Conservation (phyloP, 345 rosid species). For the Alliaria petiolata region DNA sequence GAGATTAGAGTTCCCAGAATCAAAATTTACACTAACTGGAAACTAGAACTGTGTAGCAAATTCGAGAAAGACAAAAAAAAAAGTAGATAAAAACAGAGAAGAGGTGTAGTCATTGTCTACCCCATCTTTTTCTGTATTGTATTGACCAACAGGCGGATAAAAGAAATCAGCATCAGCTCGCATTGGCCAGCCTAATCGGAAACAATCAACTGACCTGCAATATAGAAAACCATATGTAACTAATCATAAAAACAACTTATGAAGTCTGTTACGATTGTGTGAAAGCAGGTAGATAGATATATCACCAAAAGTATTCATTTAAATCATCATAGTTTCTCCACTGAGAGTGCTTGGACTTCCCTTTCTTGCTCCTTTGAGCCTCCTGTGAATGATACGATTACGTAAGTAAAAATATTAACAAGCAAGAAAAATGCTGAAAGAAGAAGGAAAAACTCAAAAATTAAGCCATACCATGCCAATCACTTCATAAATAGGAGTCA, state of each 20-base stretch:
- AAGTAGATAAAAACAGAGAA: background rate
- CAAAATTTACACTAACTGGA: background rate
- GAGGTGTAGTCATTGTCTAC: slow-evolving; percentile 33
- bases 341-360: slow-evolving; percentile 94
- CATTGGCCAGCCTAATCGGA: slow-evolving; percentile 99
- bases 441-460: background rate
- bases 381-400: slow-evolving; percentile 53
- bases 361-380: slow-evolving; percentile 75
- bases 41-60: slow-evolving; percentile 4
- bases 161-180: slow-evolving; percentile 96
- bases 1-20: background rate
- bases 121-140: slow-evolving; percentile 49
- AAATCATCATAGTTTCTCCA: slow-evolving; percentile 99
- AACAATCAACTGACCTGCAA: slow-evolving; percentile 93
- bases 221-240: slow-evolving; percentile 14
- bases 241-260: background rate
- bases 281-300: background rate
- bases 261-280: background rate
- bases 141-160: slow-evolving; percentile 36
- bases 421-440: background rate
- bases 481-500: slow-evolving; percentile 85
- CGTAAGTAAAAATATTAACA: background rate
- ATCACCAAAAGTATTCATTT: slow-evolving; percentile 95
- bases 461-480: slow-evolving; percentile 54
- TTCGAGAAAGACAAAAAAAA: background rate